Evolutionary conservation across 1,284 basidiomycete genomes (phyloP).

Genomic region (Ustilago cynodontis): DNA sequence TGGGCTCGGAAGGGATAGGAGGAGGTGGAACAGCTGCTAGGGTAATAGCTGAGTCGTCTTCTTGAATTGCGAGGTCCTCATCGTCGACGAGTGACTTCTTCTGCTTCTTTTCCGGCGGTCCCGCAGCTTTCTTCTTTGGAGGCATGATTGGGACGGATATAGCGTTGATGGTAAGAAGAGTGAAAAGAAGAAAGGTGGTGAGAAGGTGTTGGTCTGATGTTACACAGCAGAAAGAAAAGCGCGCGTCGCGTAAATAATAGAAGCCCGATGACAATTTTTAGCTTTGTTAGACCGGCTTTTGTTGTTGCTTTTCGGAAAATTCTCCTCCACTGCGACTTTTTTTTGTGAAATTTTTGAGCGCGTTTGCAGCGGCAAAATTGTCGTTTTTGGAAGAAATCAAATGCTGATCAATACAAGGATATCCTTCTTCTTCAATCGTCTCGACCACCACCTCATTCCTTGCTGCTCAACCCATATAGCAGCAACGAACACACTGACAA

Average conservation of each 20-base stretch:
- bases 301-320: not conserved
- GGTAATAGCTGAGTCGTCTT: slow-evolving; percentile 7
- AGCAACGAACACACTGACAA: not conserved
- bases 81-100: slow-evolving; percentile 1
- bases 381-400: not conserved
- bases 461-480: slow-evolving; percentile 5
- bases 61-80: slow-evolving; percentile 10
- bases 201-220: slow-evolving; percentile 21
- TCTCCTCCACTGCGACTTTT: slow-evolving; percentile 26
- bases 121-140: slow-evolving; percentile 22
- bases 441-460: slow-evolving; percentile 3
- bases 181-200: not conserved
- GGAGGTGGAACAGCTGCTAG: slow-evolving; percentile 21
- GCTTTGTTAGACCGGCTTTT: not conserved
- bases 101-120: slow-evolving; percentile 11
- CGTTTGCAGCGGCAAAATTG: slow-evolving; percentile 1
- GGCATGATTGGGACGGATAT: slow-evolving; percentile 19
- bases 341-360: slow-evolving; percentile 11
- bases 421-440: not conserved
- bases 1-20: slow-evolving; percentile 48
- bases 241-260: slow-evolving; percentile 43
- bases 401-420: not conserved
- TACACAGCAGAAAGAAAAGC: not conserved
- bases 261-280: not conserved
- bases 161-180: not conserved